Percentiles rank a stretch among this genome's conserved stretches.
Conservation (phyloP, 2,329 filamentous ascomycete genomes). For the Pseudopyrenochaeta lycopersici region DNA sequence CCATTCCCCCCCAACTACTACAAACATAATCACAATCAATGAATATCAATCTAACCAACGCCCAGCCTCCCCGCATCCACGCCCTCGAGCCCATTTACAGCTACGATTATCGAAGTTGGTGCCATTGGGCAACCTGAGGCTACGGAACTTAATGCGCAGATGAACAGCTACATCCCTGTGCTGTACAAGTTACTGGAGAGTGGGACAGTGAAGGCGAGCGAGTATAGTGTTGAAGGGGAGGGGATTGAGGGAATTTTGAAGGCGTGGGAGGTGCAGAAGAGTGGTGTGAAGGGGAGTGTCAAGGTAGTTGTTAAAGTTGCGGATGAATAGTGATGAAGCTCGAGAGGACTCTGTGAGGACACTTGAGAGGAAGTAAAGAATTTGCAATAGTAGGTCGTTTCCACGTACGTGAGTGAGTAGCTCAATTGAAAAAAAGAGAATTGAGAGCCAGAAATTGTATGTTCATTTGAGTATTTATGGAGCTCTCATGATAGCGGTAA, state of each 20-base stretch:
- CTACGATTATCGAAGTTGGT: slow-evolving; percentile 16
- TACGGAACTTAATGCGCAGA: slow-evolving; percentile 18
- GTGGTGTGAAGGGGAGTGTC: slow-evolving; percentile 21
- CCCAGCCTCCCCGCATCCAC: too few relatives aligned
- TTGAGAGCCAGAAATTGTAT: not conserved
- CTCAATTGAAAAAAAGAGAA: not conserved
- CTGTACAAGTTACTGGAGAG: slow-evolving; percentile 22
- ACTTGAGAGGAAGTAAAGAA: too few relatives aligned
- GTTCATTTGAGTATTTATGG: slow-evolving; percentile 5
- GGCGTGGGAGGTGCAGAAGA: slow-evolving; percentile 28
- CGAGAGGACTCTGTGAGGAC: too few relatives aligned
- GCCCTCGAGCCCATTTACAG: too few relatives aligned
- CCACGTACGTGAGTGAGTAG: too few relatives aligned
- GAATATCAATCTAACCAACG: too few relatives aligned
- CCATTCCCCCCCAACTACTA: not conserved
- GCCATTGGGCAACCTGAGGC: slow-evolving; percentile 27
- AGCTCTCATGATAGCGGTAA: slow-evolving; percentile 7
- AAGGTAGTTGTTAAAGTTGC: slow-evolving; percentile 27
- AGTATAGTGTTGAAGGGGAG: slow-evolving; percentile 19
- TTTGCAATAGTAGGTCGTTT: too few relatives aligned
- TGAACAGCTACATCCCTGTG: slow-evolving; percentile 21
- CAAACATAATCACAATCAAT: too few relatives aligned
- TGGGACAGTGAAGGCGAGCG: slow-evolving; percentile 20
- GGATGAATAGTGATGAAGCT: slow-evolving; percentile 5
- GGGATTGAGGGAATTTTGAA: slow-evolving; percentile 24